Conservation (phyloP, 352 stramenopile genomes). For the Globisporangium carolinianum region DNA sequence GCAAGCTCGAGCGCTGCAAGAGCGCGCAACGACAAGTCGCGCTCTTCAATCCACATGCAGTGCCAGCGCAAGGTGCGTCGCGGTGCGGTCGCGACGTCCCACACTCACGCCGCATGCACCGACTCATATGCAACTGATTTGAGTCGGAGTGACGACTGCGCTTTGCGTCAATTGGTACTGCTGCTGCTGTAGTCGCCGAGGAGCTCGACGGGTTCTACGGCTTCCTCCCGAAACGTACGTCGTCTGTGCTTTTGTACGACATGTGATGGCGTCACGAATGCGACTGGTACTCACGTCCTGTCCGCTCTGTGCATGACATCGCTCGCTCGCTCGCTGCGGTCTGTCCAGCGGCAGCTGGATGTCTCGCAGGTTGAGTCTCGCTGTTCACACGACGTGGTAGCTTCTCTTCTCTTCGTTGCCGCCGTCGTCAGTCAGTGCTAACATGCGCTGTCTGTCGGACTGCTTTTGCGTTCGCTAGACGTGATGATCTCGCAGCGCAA, state of each 20-base stretch:
- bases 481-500: slow-evolving; percentile 76
- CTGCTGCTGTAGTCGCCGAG: slow-evolving; percentile 28
- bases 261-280: no score
- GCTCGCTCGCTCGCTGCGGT: not conserved
- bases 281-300: no score
- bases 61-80: slow-evolving; percentile 32
- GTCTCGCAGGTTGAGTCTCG: slow-evolving; percentile 28
- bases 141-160: not conserved
- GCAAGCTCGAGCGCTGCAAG: slow-evolving; percentile 30
- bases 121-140: no score
- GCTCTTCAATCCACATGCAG: slow-evolving; percentile 53
- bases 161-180: not conserved
- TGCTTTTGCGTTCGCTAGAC: slow-evolving; percentile 20
- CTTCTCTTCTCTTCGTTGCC: no score
- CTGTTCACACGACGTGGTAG: not conserved
- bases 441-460: no score
- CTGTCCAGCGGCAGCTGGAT: slow-evolving; percentile 34
- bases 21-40: slow-evolving; percentile 38
- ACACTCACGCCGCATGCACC: no score
- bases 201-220: slow-evolving; percentile 49
- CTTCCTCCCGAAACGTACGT: slow-evolving; percentile 38
- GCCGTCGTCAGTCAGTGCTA: no score
- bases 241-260: not conserved
- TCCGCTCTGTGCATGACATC: not conserved
- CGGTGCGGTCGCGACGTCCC: not conserved